Evolutionary conservation across 208 protist species (phyloP), one percentile per base, ranked within the genome.

Genomic region (Porcisia deanei): DNA sequence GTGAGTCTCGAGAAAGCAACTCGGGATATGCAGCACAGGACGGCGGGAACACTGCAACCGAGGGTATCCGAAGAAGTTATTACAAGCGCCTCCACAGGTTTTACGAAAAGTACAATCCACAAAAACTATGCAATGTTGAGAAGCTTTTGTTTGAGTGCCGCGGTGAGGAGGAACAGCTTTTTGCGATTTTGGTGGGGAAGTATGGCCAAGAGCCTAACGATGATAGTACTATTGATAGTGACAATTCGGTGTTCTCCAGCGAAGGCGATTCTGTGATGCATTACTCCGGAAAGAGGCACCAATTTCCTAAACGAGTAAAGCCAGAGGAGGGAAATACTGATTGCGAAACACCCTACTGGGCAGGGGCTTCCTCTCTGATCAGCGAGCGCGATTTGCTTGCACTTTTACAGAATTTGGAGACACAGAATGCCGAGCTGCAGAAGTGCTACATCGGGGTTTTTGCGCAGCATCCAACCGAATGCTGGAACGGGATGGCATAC

Each of bases 401-500:
- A 14, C 73, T 96, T 9, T 61, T 96, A 22, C 82, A 77, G 52
- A 86, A 86, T 34, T 71, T 85, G 16, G 82, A 88, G 49, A 94
- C 91, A 7, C 60, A n/a, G 0, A 92, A 96, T 65, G 79, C 71
- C 16, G 88, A 94, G 61, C 80, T 96, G 72, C 84, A 89, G 45
- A 92, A 88, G 52, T 96, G 88, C 60, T 94, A 87, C 72, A 89
- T 96, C 67, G 89, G 91, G 2, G 68, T 88, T 58, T 87, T 91
- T 71, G 73, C 83, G 9, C 77, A 91, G 64, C 89, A 96, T 61
- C 89, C 89, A 37, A 79, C 20, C 3, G 79, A 77, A 18, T 86
- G 83, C 14, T 94, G 88, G 86, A 96, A 96, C 67, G 89, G 91
- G 10, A 89, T 96, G 86, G 85, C 79, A 4, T 93, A 96, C 70